A percentile compares a stretch with the other conserved stretches of the same genome.
phyloP scores from a whole-genome alignment of 805 yeast genomes.

The Yarrowia deformans region DNA sequence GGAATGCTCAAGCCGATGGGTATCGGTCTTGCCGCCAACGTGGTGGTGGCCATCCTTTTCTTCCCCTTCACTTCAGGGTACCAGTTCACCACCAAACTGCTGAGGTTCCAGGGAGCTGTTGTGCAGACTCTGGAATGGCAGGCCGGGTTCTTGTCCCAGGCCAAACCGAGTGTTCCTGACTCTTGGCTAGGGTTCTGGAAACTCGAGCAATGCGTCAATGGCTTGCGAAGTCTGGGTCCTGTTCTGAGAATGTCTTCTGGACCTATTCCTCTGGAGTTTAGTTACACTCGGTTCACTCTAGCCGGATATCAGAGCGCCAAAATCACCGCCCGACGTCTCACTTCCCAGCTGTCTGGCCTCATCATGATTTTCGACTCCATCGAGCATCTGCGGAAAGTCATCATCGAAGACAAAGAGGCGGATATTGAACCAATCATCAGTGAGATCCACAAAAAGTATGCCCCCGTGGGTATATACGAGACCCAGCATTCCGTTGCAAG shows the following conservation, averaged over 20 bases:
- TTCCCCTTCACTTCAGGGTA: constrained; percentile 24
- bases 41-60: constrained; percentile 14
- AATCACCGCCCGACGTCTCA: constrained; percentile 9
- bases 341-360: constrained; percentile 11
- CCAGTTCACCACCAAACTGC: constrained; percentile 17
- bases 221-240: constrained; percentile 34
- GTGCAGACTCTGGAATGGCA: constrained; percentile 6
- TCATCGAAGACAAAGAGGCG: constrained; percentile 3
- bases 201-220: constrained; percentile 14
- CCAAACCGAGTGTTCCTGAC: neutral
- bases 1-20: constrained; percentile 28
- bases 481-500: constrained; percentile 13
- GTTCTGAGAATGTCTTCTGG: constrained; percentile 43
- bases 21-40: constrained; percentile 14
- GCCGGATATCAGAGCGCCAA: neutral
- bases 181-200: constrained; percentile 19
- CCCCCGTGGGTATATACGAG: constrained; percentile 26
- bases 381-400: constrained; percentile 13
- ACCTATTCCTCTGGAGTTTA: constrained; percentile 42
- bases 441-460: constrained; percentile 18
- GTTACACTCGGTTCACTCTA: constrained; percentile 9
- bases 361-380: constrained; percentile 25
- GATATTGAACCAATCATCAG: constrained; percentile 9
- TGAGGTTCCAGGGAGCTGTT: neutral
- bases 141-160: neutral